A percentile compares a stretch with the other conserved stretches of the same genome.
These are phyloP conservation scores for Mycena pura DNA, from an alignment of 768 basidiomycete genomes.

Conservation along the genomic window DNA sequence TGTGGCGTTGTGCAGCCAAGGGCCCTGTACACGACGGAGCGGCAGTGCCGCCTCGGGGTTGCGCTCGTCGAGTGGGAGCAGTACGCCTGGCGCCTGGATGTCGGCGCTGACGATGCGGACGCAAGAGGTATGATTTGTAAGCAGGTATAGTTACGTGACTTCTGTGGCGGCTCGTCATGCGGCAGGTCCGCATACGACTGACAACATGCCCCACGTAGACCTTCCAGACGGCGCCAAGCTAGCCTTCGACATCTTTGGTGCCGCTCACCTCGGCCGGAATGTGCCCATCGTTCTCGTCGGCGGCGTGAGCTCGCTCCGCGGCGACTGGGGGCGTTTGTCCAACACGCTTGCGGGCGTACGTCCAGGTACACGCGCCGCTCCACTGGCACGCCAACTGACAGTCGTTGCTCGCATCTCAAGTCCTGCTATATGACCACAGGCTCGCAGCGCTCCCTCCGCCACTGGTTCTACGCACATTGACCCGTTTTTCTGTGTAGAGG, in stretches of 20 bases:
- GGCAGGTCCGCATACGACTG: neutral
- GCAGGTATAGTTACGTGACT: too few species aligned
- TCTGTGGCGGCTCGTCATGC: too few species aligned
- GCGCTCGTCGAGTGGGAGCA: too few species aligned
- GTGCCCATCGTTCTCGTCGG: conserved; percentile 50
- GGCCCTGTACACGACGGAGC: too few species aligned
- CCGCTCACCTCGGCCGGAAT: conserved; percentile 36
- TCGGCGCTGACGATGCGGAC: too few species aligned
- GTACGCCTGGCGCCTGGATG: too few species aligned
- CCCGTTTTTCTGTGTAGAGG: conserved; percentile 38
- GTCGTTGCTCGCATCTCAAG: conserved; percentile 31
- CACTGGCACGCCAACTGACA: neutral
- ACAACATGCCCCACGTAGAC: conserved; percentile 5
- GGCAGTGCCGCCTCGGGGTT: too few species aligned
- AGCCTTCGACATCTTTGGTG: conserved; percentile 52
- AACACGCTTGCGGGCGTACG: conserved; percentile 41
- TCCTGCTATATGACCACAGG: conserved; percentile 54
- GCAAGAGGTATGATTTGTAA: too few species aligned
- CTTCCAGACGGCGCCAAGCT: conserved; percentile 52
- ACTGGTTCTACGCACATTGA: neutral
- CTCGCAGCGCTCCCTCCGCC: neutral
- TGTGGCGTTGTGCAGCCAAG: too few species aligned
- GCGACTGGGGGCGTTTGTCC: conserved; percentile 48
- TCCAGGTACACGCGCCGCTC: conserved; percentile 40
- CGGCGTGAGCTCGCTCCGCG: conserved; percentile 46